A percentile compares a stretch with the other conserved stretches of the same genome.
Conservation (phyloP, 2,329 filamentous ascomycete species). For the Diplodia scrobiculata region DNA sequence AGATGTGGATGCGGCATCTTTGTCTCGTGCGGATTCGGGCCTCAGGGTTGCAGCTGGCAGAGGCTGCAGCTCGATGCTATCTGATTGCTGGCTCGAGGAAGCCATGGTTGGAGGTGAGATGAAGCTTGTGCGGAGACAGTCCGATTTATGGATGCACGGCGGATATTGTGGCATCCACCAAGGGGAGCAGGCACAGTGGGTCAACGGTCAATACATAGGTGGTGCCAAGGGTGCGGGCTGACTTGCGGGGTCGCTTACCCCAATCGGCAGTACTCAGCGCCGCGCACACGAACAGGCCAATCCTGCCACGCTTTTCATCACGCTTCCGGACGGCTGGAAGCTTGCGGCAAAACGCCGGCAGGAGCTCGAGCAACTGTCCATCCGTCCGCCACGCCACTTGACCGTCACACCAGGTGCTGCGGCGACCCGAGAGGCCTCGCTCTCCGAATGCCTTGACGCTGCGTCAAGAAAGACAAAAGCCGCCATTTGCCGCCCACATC, state of each 20-base stretch:
- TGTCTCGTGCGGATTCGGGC: neutral
- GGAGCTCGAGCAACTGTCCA: too few species aligned
- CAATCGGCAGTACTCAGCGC: neutral
- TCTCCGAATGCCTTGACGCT: neutral
- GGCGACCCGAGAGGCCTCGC: neutral
- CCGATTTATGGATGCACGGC: slow-evolving; percentile 2
- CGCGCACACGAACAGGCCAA: neutral
- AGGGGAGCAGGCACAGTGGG: neutral
- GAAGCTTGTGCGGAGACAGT: neutral
- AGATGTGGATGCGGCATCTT: neutral
- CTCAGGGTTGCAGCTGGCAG: neutral
- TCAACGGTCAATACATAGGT: neutral
- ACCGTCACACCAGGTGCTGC: neutral
- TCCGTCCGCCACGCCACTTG: neutral
- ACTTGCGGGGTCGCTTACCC: neutral
- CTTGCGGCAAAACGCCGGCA: too few species aligned
- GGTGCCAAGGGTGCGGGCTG: neutral
- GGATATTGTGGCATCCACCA: neutral
- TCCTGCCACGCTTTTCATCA: neutral
- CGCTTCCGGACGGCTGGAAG: too few species aligned
- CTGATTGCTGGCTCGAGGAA: neutral
- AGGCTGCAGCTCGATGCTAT: slow-evolving; percentile 8
- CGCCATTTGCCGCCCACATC: neutral
- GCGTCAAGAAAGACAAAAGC: neutral
- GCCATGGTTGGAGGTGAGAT: neutral